Evolutionary conservation across 441 rosid species (phyloP).

Genomic region (Erysimum pusillum): DNA sequence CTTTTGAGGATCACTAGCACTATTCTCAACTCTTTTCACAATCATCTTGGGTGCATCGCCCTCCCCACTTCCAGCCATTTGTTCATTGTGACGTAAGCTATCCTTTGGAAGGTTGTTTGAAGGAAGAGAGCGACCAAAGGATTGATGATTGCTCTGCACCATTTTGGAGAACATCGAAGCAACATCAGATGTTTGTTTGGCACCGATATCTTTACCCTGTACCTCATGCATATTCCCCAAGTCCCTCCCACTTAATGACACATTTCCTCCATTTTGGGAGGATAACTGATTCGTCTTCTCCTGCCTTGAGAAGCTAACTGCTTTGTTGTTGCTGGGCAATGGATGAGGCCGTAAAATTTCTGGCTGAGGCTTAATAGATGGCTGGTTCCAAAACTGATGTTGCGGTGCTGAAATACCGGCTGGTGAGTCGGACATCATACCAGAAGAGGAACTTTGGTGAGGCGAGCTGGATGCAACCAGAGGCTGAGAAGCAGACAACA

Average conservation of each 20-base stretch:
- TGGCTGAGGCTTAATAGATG: slow-evolving; percentile 43
- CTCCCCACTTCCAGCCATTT: slow-evolving; percentile 59
- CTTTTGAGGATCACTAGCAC: slow-evolving; percentile 56
- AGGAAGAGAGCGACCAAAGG: slow-evolving; percentile 61
- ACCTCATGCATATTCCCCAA: slow-evolving; percentile 34
- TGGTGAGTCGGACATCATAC: slow-evolving; percentile 53
- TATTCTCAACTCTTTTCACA: slow-evolving; percentile 61
- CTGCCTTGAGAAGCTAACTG: slow-evolving; percentile 48
- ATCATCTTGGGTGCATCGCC: slow-evolving; percentile 57
- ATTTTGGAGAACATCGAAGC: slow-evolving; percentile 46
- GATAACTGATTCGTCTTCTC: slow-evolving; percentile 54
- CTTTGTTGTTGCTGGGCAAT: slow-evolving; percentile 50
- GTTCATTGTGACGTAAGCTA: slow-evolving; percentile 57
- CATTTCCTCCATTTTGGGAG: slow-evolving; percentile 50
- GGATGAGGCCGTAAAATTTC: slow-evolving; percentile 49
- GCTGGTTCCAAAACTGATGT: slow-evolving; percentile 53
- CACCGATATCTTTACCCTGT: slow-evolving; percentile 30
- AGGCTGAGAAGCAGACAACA: slow-evolving; percentile 53
- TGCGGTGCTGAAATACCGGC: slow-evolving; percentile 53
- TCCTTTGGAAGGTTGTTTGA: slow-evolving; percentile 53
- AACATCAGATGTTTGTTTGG: slow-evolving; percentile 49
- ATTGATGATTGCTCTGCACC: slow-evolving; percentile 61
- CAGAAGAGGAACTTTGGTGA: slow-evolving; percentile 53
- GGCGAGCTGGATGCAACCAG: slow-evolving; percentile 49
- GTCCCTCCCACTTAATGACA: slow-evolving; percentile 33